Base-by-base conservation (phyloP, 768 basidiomycete species). In the Psilocybe cyanescens region DNA sequence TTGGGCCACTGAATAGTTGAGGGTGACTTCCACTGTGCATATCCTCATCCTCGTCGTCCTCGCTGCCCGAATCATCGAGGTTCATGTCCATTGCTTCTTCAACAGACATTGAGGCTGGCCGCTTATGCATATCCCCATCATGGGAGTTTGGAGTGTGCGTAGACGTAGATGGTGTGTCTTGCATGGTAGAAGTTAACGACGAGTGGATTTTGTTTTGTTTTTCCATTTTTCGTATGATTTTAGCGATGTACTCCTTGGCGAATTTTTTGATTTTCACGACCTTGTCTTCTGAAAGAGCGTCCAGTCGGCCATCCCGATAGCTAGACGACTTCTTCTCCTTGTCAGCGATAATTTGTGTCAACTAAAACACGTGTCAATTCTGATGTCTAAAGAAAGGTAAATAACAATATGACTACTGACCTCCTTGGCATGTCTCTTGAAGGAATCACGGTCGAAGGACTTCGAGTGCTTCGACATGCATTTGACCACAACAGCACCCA, bases 401-500 rank as follows among this genome's bases (percentile, higher is more conserved):
- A 14, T 16, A 31, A 51, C 6, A 51, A 31, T 47, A 57, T 52
- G 39, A 35, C 57, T 57, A 31, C 3, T 30, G 70, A 94, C 97
- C 86, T 98, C 94, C 72, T 95, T 94, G 2, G 97, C 97, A 71
- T 97, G 88, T 71, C 89, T 89, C 82, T 99, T 99, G 84, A 99
- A 98, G 56, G 81, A 72, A 6, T 97, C 95, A 53, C 85, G 83
- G 58, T 87, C 84, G 73, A 97, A 83, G 48, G 87, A 77, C 57
- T 87, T 81, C 54, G 87, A 81, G 70, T 98, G 89, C 78, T 95
- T 97, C 60, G 89, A 91, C 95, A 99, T 95, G 60, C 82, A 88
- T 74, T 88, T 91, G 41, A 99, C 97, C 44, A 99, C 97, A 5
- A 97, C 87, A 1, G 88, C 87, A 6, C 94, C 92, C 16, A 99